Evolutionary conservation across 139 green algal species (phyloP), one percentile per base, ranked within the genome.

Genomic region (Chlamydomonas sphaeroides): DNA sequence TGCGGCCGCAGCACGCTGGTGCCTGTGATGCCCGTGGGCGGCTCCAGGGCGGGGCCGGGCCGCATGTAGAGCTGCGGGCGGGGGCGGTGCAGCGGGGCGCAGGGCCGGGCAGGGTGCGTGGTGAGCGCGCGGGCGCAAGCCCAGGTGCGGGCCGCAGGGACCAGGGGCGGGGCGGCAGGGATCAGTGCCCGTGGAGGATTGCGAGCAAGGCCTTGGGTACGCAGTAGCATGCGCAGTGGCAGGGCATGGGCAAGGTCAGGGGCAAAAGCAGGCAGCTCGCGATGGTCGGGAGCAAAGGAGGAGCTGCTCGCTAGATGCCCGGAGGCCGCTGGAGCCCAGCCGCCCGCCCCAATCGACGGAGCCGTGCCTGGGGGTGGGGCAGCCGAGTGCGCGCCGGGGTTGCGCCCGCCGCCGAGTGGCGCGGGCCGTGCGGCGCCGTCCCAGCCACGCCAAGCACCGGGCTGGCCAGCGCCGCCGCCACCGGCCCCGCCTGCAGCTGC

Each of bases 1-100:
- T 79, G 72, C 25, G 72, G 56, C 72, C 56, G 72, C 8, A 17
- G 28, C 36, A 61, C 39, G 56, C 18, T 14, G 18, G 73, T 80
- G 73, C 73, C 73, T 3, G 51, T 33, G 73, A 80, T 70, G 26
- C 57, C 73, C 11, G 39, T 62, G 11, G 73, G 73, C 18, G 73
- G 73, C 2, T 41, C 38, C 5, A 79, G 39, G 4, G 23, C 20
- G 21, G 41, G 26, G 35, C n/a, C 33, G 39, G 51, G 35, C 5
- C 51, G 71, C 33, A 36, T 56, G 49, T 56, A 56, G 6, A 20
- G 18, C 10, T 66, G 35, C 49, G 49, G 14, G 71, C 36, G 7
- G 71, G 17, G 56, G 17, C 32, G 56, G 56, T 33, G 56, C 2
- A 30, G 56, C 26, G 20, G 56, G 25, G 15, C n/a, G n/a, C n/a